phyloP scores from a whole-genome alignment of 495 filamentous ascomycete genomes.

The Tuber indicum region DNA sequence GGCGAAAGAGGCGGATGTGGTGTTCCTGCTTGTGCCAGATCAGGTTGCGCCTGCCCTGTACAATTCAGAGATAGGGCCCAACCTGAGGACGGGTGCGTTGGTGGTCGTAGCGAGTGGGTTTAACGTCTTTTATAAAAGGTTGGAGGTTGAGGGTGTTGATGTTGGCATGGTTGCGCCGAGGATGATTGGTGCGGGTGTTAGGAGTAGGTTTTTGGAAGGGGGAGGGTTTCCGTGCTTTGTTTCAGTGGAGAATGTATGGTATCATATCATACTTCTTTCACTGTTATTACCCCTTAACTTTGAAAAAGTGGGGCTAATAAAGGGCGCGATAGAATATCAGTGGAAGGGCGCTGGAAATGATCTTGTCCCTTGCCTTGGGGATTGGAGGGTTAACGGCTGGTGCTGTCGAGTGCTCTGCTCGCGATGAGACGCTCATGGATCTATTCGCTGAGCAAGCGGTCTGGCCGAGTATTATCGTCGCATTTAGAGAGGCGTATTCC shows the following conservation, averaged over 20 bases:
- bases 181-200: conserved; percentile 21
- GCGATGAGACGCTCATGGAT: conserved; percentile 24
- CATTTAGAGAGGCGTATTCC: conserved; percentile 19
- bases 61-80: conserved; percentile 7
- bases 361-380: conserved; percentile 7
- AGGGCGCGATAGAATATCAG: neutral
- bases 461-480: conserved; percentile 24
- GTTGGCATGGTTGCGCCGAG: conserved; percentile 15
- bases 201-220: conserved; percentile 16
- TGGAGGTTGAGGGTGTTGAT: neutral
- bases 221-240: conserved; percentile 26
- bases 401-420: conserved; percentile 15
- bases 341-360: conserved; percentile 11
- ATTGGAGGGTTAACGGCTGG: conserved; percentile 18
- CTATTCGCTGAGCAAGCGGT: conserved; percentile 21
- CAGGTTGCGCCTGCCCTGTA: conserved; percentile 16
- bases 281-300: neutral
- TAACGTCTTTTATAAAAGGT: conserved; percentile 10
- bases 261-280: no score
- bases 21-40: conserved; percentile 17
- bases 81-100: conserved; percentile 6
- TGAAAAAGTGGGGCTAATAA: neutral
- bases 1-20: conserved; percentile 5
- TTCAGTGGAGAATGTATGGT: conserved; percentile 12
- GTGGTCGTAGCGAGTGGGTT: conserved; percentile 15